Base-by-base conservation (phyloP, 495 filamentous ascomycete genomes). In the Rostrohypoxylon terebratum region DNA sequence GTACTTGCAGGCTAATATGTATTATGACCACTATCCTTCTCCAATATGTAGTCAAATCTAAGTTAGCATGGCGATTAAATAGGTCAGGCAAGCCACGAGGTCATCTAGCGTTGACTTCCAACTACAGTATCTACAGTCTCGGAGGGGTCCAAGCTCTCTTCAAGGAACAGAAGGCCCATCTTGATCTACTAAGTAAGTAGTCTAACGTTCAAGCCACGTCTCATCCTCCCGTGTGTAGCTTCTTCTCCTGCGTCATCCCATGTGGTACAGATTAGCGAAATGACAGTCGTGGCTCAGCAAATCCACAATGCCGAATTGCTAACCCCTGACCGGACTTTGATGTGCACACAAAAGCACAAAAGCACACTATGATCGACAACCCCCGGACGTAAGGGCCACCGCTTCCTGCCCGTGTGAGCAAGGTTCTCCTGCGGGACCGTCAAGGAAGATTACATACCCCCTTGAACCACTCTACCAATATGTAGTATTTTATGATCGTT, bases 241-340 rank as follows among this genome's bases (percentile, higher is more conserved):
- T 58, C 71, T 70, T 28, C 34, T 31, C n/a, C 71, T 69, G 62
- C 71, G 66, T 70, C 71, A 73, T 74, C 45, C 71, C 71, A 69
- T 66, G 62, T 63, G 59, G 68, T 59, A 66, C 66, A 74, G 71
- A 74, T 74, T 74, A 74, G 71, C 71, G 71, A 74, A 74, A 74
- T 74, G 63, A 74, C 57, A 47, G 40, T 70, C 58, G 71, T 74
- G 63, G 71, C 71, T 74, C 63, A 74, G 66, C 40, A 70, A 70
- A 67, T 74, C 59, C 58, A 33, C 71, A 67, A 53, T 74, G 71
- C 71, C 71, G 66, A 74, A 58, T 63, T 63, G 45, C 62, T 50
- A 44, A 44, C 33, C 28, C 28, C 51, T 63, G 45, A 53, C 58
- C 51, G 31, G 57, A 48, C n/a, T 54, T 45, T 69, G 51, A 53